Evolutionary conservation across 2,329 filamentous ascomycete genomes (phyloP).

Genomic region (Huntiella bhutanensis): DNA sequence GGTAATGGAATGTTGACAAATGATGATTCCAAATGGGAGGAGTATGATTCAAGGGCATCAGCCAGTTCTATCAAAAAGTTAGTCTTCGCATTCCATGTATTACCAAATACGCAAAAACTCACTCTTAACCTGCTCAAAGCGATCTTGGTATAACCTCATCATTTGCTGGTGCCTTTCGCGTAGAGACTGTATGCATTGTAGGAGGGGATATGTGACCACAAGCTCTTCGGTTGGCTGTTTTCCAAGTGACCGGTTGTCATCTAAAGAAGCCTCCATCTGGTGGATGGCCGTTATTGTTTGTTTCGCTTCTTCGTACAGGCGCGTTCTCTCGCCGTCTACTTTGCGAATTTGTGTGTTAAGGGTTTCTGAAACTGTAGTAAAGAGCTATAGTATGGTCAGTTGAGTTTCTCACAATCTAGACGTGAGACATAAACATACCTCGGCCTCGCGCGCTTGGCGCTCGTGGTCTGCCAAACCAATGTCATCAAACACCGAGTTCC

Average conservation of each 20-base stretch:
- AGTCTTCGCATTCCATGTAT: background rate
- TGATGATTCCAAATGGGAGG: slow-evolving; percentile 76
- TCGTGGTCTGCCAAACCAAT: slow-evolving; percentile 92
- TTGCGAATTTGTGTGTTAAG: slow-evolving; percentile 74
- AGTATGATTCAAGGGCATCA: slow-evolving; percentile 85
- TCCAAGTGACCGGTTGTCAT: slow-evolving; percentile 49
- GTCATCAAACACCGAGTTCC: slow-evolving; percentile 91
- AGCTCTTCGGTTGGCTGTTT: slow-evolving; percentile 49
- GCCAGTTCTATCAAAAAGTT: slow-evolving; percentile 49
- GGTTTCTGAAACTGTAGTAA: slow-evolving; percentile 77
- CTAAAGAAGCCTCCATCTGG: slow-evolving; percentile 83
- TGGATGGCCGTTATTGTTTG: slow-evolving; percentile 68
- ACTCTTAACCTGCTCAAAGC: slow-evolving; percentile 93
- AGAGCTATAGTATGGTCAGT: slow-evolving; percentile 40
- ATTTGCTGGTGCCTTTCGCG: slow-evolving; percentile 76
- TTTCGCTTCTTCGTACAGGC: slow-evolving; percentile 76
- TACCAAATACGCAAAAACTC: slow-evolving; percentile 20
- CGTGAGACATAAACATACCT: slow-evolving; percentile 36
- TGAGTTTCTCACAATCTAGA: background rate
- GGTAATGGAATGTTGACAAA: slow-evolving; percentile 77
- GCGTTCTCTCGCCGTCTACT: slow-evolving; percentile 75
- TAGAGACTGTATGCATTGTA: slow-evolving; percentile 56
- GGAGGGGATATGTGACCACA: slow-evolving; percentile 65
- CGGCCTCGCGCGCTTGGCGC: slow-evolving; percentile 70
- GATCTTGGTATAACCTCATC: slow-evolving; percentile 67